A percentile compares a stretch with the other conserved stretches of the same genome.
phyloP scores from a whole-genome alignment of 1,284 basidiomycete species.

The Cystobasidiaceae sp. region DNA sequence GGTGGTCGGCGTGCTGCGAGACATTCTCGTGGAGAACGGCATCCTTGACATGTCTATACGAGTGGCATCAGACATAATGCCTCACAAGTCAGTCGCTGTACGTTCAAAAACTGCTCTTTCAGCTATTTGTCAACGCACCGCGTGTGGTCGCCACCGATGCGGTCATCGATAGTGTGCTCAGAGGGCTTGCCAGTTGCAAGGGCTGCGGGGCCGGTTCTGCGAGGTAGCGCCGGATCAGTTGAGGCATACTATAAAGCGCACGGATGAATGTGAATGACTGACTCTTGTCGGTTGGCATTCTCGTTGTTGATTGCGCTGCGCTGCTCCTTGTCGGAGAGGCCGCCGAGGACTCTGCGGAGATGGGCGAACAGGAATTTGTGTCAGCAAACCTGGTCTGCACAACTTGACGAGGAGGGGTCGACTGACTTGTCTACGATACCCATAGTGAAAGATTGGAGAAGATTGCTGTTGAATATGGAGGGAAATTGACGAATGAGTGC shows the following conservation, averaged over 20 bases:
- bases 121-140: too few relatives aligned
- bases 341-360: conserved; percentile 28
- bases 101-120: too few relatives aligned
- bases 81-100: too few relatives aligned
- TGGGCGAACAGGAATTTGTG: too few relatives aligned
- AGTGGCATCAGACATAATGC: too few relatives aligned
- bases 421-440: conserved; percentile 25
- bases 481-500: not conserved
- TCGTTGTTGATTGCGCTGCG: conserved; percentile 16
- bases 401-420: not conserved
- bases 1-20: conserved; percentile 25
- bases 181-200: conserved; percentile 29
- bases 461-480: not conserved
- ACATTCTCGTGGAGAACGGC: conserved; percentile 28
- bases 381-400: not conserved
- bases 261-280: not conserved
- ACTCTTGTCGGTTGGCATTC: conserved; percentile 26
- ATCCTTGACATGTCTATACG: conserved; percentile 28
- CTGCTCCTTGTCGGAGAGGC: conserved; percentile 24
- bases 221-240: too few relatives aligned
- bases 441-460: not conserved
- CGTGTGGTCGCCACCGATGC: conserved; percentile 28
- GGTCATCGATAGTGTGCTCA: conserved; percentile 27
- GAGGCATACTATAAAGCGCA: too few relatives aligned
- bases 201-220: conserved; percentile 22